Conservation (phyloP, 2,329 filamentous ascomycete genomes). For the Cercospora janseana region DNA sequence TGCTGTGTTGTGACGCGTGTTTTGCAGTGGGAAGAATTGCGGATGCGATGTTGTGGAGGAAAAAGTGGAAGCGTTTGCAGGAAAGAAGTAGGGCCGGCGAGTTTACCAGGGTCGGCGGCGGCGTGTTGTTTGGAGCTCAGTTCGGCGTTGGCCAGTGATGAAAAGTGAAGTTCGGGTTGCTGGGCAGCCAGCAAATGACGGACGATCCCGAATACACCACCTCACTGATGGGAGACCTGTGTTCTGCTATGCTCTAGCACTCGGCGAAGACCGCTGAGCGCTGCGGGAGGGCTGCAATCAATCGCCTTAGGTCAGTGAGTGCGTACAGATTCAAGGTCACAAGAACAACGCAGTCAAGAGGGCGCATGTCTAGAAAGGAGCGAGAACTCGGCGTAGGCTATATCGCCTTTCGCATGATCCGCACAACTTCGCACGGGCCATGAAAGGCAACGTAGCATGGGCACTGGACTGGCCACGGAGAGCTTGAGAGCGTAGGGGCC, state of each 20-base stretch:
- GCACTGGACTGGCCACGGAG: too few relatives aligned
- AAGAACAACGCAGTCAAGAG: too few relatives aligned
- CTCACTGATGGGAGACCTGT: background rate
- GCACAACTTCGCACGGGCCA: too few relatives aligned
- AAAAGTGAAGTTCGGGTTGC: constrained; percentile 1
- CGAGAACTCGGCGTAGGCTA: too few relatives aligned
- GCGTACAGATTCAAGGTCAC: too few relatives aligned
- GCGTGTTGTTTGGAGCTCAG: background rate
- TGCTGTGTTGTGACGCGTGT: constrained; percentile 2
- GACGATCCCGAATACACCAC: background rate
- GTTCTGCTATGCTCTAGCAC: background rate
- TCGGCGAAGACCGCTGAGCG: background rate
- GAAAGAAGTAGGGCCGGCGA: too few relatives aligned
- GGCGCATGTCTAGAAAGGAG: too few relatives aligned
- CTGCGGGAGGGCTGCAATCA: background rate
- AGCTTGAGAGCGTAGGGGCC: too few relatives aligned
- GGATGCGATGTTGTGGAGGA: background rate
- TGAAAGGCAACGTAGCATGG: too few relatives aligned
- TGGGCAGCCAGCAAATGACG: background rate
- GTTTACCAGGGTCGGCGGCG: background rate
- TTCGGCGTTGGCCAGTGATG: background rate
- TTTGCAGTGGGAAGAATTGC: background rate
- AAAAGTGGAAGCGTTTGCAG: background rate
- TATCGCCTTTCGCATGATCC: too few relatives aligned
- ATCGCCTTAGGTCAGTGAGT: too few relatives aligned